These are phyloP conservation scores for Magnusiomyces ingens DNA, from an alignment of 1,139 yeast genomes.

Conservation along the genomic window DNA sequence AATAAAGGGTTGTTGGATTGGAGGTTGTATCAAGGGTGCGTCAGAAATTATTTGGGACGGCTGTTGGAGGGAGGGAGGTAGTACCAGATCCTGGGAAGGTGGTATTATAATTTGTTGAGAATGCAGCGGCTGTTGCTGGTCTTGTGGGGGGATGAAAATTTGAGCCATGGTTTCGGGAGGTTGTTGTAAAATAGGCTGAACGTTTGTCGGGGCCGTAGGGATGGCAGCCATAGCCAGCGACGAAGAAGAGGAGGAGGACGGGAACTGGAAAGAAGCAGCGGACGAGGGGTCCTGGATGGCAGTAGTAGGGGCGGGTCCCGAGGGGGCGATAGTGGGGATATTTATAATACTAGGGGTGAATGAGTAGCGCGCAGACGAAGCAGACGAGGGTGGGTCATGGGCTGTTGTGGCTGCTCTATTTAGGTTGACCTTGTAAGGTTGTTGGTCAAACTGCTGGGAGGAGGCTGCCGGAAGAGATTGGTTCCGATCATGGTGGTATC, in stretches of 20 bases:
- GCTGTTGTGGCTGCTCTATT: slow-evolving; percentile 27
- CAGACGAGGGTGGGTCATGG: slow-evolving; percentile 9
- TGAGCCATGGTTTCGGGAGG: slow-evolving; percentile 1
- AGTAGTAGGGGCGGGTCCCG: slow-evolving; percentile 6
- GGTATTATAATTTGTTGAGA: slow-evolving; percentile 7
- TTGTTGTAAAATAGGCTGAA: background rate
- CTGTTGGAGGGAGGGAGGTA: slow-evolving; percentile 2
- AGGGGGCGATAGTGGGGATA: slow-evolving; percentile 1
- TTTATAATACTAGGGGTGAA: background rate
- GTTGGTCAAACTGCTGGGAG: slow-evolving; percentile 13
- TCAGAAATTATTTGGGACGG: background rate
- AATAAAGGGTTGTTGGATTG: background rate
- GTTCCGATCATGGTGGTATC: slow-evolving; percentile 26
- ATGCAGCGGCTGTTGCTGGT: slow-evolving; percentile 1
- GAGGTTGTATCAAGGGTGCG: background rate
- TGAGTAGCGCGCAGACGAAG: slow-evolving; percentile 5
- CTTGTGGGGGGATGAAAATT: background rate
- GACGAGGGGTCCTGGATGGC: background rate
- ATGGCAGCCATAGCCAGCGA: slow-evolving; percentile 2
- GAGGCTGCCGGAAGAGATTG: slow-evolving; percentile 27
- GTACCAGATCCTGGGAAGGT: slow-evolving; percentile 4
- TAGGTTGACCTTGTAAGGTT: slow-evolving; percentile 18
- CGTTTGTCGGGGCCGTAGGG: slow-evolving; percentile 2
- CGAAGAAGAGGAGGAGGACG: background rate
- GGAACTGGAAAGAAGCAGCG: slow-evolving; percentile 1